phyloP scores from a whole-genome alignment of 202 grass and related monocot species.

The Musa balbisiana region DNA sequence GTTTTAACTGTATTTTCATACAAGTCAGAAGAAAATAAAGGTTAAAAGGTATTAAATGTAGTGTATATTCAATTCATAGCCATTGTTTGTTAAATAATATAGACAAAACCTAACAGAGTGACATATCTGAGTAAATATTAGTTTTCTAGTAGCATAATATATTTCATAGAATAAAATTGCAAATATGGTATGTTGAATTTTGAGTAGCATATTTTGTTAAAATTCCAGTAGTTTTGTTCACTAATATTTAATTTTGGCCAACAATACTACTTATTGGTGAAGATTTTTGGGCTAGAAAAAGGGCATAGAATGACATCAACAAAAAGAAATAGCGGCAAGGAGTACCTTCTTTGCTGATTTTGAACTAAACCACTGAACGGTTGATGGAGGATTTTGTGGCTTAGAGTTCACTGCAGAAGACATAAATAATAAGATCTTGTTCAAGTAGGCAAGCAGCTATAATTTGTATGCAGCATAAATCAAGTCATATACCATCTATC shows the following conservation, averaged over 20 bases:
- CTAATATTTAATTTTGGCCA: background rate
- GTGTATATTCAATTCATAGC: too few relatives aligned
- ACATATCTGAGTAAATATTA: too few relatives aligned
- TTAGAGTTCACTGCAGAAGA: constrained; percentile 5
- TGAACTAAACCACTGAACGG: constrained; percentile 15
- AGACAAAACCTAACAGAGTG: too few relatives aligned
- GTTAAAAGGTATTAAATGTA: too few relatives aligned
- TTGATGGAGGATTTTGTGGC: background rate
- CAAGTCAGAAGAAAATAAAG: too few relatives aligned
- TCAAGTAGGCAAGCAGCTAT: background rate
- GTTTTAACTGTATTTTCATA: too few relatives aligned
- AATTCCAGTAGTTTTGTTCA: too few relatives aligned
- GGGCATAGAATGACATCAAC: background rate
- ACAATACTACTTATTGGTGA: background rate
- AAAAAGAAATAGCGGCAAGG: background rate
- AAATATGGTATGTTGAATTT: too few relatives aligned
- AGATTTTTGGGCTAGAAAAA: background rate
- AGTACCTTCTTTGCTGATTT: constrained; percentile 19
- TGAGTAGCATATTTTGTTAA: too few relatives aligned
- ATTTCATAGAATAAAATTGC: too few relatives aligned
- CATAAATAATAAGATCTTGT: background rate
- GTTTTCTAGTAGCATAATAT: too few relatives aligned
- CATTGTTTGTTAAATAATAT: too few relatives aligned
- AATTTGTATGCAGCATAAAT: background rate
- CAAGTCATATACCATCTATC: background rate